These are phyloP conservation scores for Chrysoporthe cubensis DNA, from an alignment of 2,329 filamentous ascomycete genomes.

Conservation along the genomic window DNA sequence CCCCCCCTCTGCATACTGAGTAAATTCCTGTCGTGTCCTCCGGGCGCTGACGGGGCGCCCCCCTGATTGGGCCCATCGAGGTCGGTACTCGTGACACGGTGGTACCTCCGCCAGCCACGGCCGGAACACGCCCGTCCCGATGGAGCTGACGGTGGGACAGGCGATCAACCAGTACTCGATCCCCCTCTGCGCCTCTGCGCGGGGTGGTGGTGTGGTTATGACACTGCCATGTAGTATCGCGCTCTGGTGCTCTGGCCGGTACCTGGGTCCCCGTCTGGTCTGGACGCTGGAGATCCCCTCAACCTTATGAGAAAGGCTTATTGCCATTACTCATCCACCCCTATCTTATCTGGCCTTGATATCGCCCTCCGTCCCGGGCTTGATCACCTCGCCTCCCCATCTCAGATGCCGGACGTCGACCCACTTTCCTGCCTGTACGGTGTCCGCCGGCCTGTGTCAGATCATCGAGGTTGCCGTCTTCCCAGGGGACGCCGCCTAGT, in stretches of 20 bases:
- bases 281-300: no score
- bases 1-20: no score
- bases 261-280: no score
- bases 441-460: no score
- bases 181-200: background rate
- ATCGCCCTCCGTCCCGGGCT: background rate
- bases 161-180: background rate
- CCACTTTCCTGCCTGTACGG: conserved; percentile 3
- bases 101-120: conserved; percentile 5
- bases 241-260: no score
- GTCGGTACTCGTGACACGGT: background rate
- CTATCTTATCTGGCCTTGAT: background rate
- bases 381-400: background rate
- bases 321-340: no score
- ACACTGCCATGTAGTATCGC: no score
- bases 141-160: background rate
- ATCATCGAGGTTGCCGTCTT: background rate
- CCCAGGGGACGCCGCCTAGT: background rate
- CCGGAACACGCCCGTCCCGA: background rate
- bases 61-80: background rate
- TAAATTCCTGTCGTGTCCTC: no score
- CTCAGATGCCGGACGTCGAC: background rate
- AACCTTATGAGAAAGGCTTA: no score
- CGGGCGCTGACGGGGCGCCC: background rate
- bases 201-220: background rate